Percentiles rank a stretch among this genome's conserved stretches.
phyloP scores from a whole-genome alignment of 805 yeast genomes.

The Priceomyces medius region DNA sequence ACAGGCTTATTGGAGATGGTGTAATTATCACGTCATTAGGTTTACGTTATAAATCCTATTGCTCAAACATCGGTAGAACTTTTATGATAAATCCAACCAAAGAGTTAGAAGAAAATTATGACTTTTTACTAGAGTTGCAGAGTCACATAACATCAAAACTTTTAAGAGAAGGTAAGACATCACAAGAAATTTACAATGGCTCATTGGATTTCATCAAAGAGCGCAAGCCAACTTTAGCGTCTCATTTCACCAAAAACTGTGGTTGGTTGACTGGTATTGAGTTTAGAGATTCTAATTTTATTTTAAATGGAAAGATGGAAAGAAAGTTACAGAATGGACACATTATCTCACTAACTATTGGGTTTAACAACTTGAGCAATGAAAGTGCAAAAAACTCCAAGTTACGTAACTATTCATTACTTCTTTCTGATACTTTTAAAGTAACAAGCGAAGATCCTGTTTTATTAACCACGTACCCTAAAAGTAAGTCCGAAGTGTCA shows the following conservation, averaged over 20 bases:
- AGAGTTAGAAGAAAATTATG: conserved; percentile 76
- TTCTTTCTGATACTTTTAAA: conserved; percentile 78
- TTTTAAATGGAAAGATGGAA: conserved; percentile 71
- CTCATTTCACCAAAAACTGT: conserved; percentile 68
- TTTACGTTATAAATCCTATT: conserved; percentile 81
- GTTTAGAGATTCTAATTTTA: conserved; percentile 74
- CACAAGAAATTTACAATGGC: conserved; percentile 65
- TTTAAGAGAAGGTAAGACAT: conserved; percentile 65
- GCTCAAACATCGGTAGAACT: conserved; percentile 85
- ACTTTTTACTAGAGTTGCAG: conserved; percentile 70
- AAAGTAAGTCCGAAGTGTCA: conserved; percentile 70
- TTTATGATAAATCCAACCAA: conserved; percentile 86
- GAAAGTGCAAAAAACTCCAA: conserved; percentile 45
- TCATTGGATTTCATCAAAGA: conserved; percentile 56
- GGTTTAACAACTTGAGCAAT: conserved; percentile 64
- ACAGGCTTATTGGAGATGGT: conserved; percentile 63
- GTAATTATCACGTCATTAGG: conserved; percentile 84
- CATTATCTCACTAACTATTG: conserved; percentile 72
- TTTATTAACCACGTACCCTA: conserved; percentile 71
- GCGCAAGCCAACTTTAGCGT: conserved; percentile 61
- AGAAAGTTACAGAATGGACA: conserved; percentile 68
- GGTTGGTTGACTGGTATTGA: conserved; percentile 92
- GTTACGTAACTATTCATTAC: conserved; percentile 62
- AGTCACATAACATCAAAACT: conserved; percentile 51
- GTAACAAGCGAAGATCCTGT: conserved; percentile 61